Evolutionary conservation across 345 rosid genomes (phyloP), one percentile per base, ranked within the genome.

Genomic region (Euphorbia tirucalli): DNA sequence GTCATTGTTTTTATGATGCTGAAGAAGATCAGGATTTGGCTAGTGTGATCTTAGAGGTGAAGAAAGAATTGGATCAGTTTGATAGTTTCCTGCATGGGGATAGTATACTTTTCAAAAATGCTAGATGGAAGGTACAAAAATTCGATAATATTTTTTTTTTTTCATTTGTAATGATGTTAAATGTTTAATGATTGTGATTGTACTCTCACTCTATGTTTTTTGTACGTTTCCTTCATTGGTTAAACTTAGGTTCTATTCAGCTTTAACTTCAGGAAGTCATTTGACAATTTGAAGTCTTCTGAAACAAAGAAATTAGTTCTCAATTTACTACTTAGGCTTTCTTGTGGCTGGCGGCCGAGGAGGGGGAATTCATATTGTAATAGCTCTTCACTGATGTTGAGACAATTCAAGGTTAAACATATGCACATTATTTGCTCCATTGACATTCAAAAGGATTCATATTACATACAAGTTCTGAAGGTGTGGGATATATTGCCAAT

Each of bases 291-390:
- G 81, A 59, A 71, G 48, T 71, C 85, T 6, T 27, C 46, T 13
- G 62, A 50, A 24, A 66, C 13, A 6, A 77, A 84, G 74, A 74
- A 41, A 35, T 62, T 59, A 0, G 78, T 81, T 46, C 27, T 87
- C 32, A 76, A 68, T 54, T 68, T 77, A 44, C 64, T 87, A 46
- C 52, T 74, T 57, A 78, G 57, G 70, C 79, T 87, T 52, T 72
- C 89, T 3, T 54, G 76, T 22, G 91, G 91, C 39, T 84, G 88
- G 89, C 75, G 88, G 31, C 86, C 89, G 0, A 80, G 77, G 82
- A 81, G 50, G 48, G 68, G 68, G 41, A 74, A 71, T 24, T 65
- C 76, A 28, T 81, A 85, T 44, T 86, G 79, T 63, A 75, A 67
- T 37, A 75, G 61, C 39, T 84, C 85, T 27, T 66, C 68, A 22